phyloP scores from a whole-genome alignment of 1,139 yeast genomes.

The Hansenula anomala region DNA sequence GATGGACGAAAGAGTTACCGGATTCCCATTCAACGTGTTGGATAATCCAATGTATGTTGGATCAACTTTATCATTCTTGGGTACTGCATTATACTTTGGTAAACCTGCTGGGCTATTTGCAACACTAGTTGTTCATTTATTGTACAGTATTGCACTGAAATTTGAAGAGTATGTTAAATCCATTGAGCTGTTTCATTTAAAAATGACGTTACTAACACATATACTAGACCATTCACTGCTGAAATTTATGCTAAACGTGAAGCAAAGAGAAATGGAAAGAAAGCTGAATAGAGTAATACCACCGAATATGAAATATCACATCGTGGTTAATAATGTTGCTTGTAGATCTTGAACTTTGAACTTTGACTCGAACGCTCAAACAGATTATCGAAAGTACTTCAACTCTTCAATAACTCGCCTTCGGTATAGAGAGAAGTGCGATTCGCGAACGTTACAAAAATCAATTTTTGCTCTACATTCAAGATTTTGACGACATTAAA shows the following conservation, averaged over 20 bases:
- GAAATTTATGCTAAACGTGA: slow-evolving; percentile 72
- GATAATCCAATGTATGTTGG: slow-evolving; percentile 98
- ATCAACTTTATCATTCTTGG: slow-evolving; percentile 81
- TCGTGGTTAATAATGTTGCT: too few relatives aligned
- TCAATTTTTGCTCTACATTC: too few relatives aligned
- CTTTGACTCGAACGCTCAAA: too few relatives aligned
- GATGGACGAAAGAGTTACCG: slow-evolving; percentile 86
- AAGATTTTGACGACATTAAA: too few relatives aligned
- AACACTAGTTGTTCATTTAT: slow-evolving; percentile 64
- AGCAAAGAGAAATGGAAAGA: slow-evolving; percentile 29
- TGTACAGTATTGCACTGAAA: slow-evolving; percentile 78
- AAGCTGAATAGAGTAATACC: slow-evolving; percentile 14
- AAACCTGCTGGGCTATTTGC: slow-evolving; percentile 85
- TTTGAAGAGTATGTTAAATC: slow-evolving; percentile 63
- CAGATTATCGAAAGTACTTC: too few relatives aligned
- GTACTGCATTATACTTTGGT: slow-evolving; percentile 83
- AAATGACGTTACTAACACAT: slow-evolving; percentile 5
- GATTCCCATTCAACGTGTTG: slow-evolving; percentile 87
- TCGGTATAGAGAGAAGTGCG: too few relatives aligned
- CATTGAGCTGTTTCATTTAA: too few relatives aligned
- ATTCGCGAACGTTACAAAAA: too few relatives aligned
- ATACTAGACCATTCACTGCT: slow-evolving; percentile 78
- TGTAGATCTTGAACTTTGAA: too few relatives aligned
- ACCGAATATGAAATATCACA: too few relatives aligned
- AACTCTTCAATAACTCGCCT: too few relatives aligned